A percentile compares a stretch with the other conserved stretches of the same genome.
Conservation (phyloP, 306 rosid species). For the Cicer pinnatifidum region DNA sequence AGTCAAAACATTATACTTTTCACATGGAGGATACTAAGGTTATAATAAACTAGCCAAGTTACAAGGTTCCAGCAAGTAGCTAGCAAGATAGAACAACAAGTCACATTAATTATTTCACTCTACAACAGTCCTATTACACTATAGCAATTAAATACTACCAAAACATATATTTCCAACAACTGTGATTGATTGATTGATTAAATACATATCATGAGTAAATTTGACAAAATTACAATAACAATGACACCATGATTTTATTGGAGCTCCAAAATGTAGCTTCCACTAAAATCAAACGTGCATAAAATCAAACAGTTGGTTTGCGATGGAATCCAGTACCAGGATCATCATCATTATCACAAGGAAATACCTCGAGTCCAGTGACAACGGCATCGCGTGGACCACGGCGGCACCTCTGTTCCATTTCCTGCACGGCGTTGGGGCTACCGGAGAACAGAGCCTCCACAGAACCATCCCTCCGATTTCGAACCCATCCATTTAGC, state of each 20-base stretch:
- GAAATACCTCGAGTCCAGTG: slow-evolving; percentile 71
- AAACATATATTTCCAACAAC: neutral
- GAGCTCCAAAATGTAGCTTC: too few relatives aligned
- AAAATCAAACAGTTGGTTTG: slow-evolving; percentile 62
- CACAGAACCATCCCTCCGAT: slow-evolving; percentile 56
- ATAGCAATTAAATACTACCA: neutral
- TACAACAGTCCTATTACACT: neutral
- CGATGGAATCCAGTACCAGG: slow-evolving; percentile 64
- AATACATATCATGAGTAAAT: too few relatives aligned
- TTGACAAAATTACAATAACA: too few relatives aligned
- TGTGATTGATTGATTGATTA: too few relatives aligned
- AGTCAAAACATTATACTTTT: neutral
- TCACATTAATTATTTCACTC: neutral
- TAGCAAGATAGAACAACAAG: neutral
- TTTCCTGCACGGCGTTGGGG: slow-evolving; percentile 54
- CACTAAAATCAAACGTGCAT: neutral
- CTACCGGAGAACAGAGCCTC: slow-evolving; percentile 58
- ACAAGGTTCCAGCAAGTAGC: neutral
- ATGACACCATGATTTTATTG: too few relatives aligned
- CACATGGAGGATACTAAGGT: too few relatives aligned
- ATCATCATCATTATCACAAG: slow-evolving; percentile 57
- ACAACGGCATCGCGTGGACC: slow-evolving; percentile 78
- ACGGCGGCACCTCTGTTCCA: slow-evolving; percentile 88
- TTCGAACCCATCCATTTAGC: slow-evolving; percentile 57
- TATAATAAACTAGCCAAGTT: neutral